Evolutionary conservation across 2,329 filamentous ascomycete species (phyloP).

Genomic region (Sarocladium kiliense): DNA sequence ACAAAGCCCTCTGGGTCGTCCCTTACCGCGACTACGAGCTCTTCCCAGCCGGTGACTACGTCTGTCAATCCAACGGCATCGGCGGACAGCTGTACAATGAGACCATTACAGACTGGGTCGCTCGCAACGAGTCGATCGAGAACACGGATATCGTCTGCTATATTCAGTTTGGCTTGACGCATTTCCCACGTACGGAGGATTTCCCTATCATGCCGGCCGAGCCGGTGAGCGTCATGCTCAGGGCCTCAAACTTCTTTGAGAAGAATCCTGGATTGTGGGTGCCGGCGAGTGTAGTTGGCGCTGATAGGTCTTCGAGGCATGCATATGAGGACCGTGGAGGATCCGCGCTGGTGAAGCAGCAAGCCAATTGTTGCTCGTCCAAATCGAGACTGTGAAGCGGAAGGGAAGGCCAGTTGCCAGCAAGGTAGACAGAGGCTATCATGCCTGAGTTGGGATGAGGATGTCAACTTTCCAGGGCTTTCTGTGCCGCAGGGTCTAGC

Average conservation of each 20-base stretch:
- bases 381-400: neutral
- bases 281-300: constrained; percentile 14
- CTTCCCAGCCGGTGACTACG: constrained; percentile 55
- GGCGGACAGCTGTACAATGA: constrained; percentile 33
- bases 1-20: constrained; percentile 54
- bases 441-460: too few species aligned
- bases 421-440: neutral
- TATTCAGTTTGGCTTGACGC: constrained; percentile 50
- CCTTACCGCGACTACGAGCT: constrained; percentile 53
- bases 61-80: constrained; percentile 50
- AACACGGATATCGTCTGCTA: constrained; percentile 53
- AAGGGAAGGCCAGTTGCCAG: neutral
- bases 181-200: constrained; percentile 50
- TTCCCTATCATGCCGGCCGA: constrained; percentile 57
- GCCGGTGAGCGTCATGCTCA: constrained; percentile 42
- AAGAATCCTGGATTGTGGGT: constrained; percentile 39
- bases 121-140: constrained; percentile 46
- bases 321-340: neutral
- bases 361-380: neutral
- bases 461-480: too few species aligned
- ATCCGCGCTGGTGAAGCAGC: neutral
- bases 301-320: constrained; percentile 13
- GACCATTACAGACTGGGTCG: constrained; percentile 35
- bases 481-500: too few species aligned
- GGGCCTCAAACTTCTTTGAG: constrained; percentile 47